A percentile compares a stretch with the other conserved stretches of the same genome.
Conservation (phyloP, 495 filamentous ascomycete genomes). For the Parathielavia hyrcaniae region DNA sequence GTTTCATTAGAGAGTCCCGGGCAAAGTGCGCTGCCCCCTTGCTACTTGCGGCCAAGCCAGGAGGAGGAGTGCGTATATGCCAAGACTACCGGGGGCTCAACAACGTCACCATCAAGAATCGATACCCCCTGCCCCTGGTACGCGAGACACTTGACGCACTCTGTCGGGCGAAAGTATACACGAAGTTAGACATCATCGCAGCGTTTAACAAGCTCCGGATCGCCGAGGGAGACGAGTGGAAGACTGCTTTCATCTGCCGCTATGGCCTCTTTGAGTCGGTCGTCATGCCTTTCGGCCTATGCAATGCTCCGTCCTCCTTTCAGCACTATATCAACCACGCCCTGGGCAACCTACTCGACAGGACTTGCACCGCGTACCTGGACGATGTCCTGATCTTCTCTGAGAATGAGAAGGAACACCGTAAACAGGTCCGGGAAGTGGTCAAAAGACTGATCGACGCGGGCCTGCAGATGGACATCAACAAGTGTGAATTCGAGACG, state of each 20-base stretch:
- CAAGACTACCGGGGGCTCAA: background rate
- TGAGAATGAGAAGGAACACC: background rate
- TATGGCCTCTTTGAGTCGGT: background rate
- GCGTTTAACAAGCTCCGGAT: background rate
- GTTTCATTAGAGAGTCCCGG: background rate
- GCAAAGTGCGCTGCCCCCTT: background rate
- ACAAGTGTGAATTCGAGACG: conserved; percentile 3
- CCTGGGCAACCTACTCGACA: background rate
- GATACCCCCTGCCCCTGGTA: background rate
- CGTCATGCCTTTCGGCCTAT: background rate
- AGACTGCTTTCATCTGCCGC: background rate
- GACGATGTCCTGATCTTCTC: conserved; percentile 5
- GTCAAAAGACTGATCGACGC: background rate
- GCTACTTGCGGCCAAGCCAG: too few relatives aligned
- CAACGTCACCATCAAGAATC: background rate
- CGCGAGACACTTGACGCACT: background rate
- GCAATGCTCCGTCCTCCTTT: background rate
- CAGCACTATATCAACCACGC: conserved; percentile 1
- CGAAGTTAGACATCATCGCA: background rate
- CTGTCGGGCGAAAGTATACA: background rate
- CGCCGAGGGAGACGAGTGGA: background rate
- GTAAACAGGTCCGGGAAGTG: background rate
- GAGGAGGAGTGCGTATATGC: background rate
- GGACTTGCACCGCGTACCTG: background rate
- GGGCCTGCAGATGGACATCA: conserved; percentile 1